Evolutionary conservation across 2,329 filamentous ascomycete species (phyloP).

Genomic region (Nakataea oryzae): DNA sequence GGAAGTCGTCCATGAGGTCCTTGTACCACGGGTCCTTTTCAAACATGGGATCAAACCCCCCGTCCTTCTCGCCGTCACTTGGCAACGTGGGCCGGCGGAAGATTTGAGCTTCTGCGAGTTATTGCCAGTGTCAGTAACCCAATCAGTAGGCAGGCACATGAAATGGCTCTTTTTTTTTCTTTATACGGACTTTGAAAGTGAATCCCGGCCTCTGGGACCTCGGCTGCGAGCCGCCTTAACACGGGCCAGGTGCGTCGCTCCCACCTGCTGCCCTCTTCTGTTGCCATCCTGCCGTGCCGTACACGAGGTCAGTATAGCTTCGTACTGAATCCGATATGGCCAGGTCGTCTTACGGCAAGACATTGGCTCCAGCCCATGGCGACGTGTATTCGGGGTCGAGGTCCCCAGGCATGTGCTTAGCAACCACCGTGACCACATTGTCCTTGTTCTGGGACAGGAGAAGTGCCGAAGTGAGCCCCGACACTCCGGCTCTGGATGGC

Average conservation of each 20-base stretch:
- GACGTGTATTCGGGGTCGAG: slow-evolving; percentile 87
- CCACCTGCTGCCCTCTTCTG: slow-evolving; percentile 35
- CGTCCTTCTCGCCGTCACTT: slow-evolving; percentile 44
- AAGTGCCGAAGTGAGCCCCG: slow-evolving; percentile 39
- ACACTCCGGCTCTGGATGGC: slow-evolving; percentile 32
- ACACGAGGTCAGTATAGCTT: neutral
- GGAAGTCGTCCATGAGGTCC: slow-evolving; percentile 61
- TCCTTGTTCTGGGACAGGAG: slow-evolving; percentile 32
- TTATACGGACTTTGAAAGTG: slow-evolving; percentile 58
- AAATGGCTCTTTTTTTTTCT: too few species aligned
- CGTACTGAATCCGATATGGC: neutral
- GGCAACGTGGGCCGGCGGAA: slow-evolving; percentile 30
- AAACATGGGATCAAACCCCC: slow-evolving; percentile 46
- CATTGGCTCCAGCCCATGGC: slow-evolving; percentile 81
- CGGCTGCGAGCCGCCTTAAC: slow-evolving; percentile 44
- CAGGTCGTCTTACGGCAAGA: slow-evolving; percentile 47
- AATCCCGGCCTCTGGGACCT: slow-evolving; percentile 67
- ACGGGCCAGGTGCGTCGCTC: slow-evolving; percentile 56
- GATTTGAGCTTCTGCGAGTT: slow-evolving; percentile 30
- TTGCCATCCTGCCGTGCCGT: slow-evolving; percentile 28
- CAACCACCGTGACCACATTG: slow-evolving; percentile 28
- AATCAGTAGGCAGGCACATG: too few species aligned
- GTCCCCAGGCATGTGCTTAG: slow-evolving; percentile 89
- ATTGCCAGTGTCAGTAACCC: neutral
- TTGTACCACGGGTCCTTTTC: slow-evolving; percentile 63